A percentile compares a stretch with the other conserved stretches of the same genome.
These are phyloP conservation scores for Peronospora destructor DNA, from an alignment of 352 stramenopile species.

Conservation along the genomic window DNA sequence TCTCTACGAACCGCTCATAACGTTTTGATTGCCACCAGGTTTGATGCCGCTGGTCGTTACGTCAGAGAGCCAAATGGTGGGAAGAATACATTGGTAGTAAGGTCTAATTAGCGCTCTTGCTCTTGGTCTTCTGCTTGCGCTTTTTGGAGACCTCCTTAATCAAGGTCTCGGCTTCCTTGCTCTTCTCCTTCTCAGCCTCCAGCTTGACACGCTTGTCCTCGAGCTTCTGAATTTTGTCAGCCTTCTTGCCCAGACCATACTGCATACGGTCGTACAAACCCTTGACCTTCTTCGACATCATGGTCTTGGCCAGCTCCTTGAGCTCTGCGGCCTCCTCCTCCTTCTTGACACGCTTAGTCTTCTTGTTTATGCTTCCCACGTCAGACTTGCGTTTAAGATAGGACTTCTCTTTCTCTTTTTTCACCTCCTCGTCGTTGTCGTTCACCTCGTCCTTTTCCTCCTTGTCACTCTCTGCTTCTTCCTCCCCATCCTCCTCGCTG, in stretches of 20 bases:
- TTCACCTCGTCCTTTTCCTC: conserved; percentile 44
- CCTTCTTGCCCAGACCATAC: conserved; percentile 85
- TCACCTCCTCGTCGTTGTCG: conserved; percentile 28
- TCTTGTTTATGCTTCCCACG: conserved; percentile 30
- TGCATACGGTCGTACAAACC: conserved; percentile 89
- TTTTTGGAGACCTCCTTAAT: conserved; percentile 38
- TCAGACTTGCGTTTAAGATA: conserved; percentile 47
- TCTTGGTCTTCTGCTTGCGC: conserved; percentile 31
- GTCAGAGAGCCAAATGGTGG: not conserved
- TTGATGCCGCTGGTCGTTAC: not conserved
- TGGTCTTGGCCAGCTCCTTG: conserved; percentile 83
- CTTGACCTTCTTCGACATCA: conserved; percentile 92
- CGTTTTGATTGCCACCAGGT: not conserved
- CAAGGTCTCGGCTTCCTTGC: conserved; percentile 16
- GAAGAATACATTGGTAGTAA: conserved; percentile 25
- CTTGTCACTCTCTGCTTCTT: conserved; percentile 18
- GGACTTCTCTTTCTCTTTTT: conserved; percentile 29
- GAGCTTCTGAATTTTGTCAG: conserved; percentile 78
- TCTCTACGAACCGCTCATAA: not conserved
- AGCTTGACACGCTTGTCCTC: conserved; percentile 74
- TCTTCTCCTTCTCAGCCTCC: conserved; percentile 53
- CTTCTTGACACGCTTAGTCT: conserved; percentile 73
- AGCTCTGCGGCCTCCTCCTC: conserved; percentile 71
- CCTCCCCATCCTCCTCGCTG: conserved; percentile 35
- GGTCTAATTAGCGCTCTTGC: conserved; percentile 32